Percentiles rank a stretch among this genome's conserved stretches.
Evolutionary conservation across 148 eudicot species (phyloP).

Genomic region (Rhododendron ferrugineum): DNA sequence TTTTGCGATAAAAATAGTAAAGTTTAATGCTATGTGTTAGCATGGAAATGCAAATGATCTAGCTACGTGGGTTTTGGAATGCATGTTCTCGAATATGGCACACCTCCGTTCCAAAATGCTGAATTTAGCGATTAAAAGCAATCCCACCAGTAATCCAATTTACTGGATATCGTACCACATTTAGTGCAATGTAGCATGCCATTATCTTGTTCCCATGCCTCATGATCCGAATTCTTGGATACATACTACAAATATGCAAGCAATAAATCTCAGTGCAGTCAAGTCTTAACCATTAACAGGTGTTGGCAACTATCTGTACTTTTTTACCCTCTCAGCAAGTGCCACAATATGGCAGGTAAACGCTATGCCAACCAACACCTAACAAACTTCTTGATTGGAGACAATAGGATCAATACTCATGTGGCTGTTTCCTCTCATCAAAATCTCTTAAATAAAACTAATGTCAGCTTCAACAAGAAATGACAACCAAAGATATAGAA

Average conservation of each 20-base stretch:
- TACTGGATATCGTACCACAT: background rate
- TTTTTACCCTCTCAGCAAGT: background rate
- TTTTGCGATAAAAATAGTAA: background rate
- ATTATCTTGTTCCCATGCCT: background rate
- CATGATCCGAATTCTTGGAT: background rate
- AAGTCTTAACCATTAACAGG: background rate
- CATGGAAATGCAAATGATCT: background rate
- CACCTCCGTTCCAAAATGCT: background rate
- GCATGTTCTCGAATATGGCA: background rate
- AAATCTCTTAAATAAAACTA: background rate
- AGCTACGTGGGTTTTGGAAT: background rate
- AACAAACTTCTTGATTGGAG: background rate
- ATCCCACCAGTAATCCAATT: background rate
- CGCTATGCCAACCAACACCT: background rate
- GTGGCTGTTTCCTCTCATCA: background rate
- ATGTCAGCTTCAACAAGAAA: background rate
- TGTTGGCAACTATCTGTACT: background rate
- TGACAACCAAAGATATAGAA: background rate
- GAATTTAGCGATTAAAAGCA: background rate
- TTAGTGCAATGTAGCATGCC: background rate
- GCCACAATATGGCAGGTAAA: background rate
- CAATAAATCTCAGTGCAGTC: background rate
- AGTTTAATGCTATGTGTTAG: background rate
- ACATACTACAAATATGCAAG: background rate
- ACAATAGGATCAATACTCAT: background rate